Conservation (phyloP, 108 stramenopile species). For the Skeletonema costatum region DNA sequence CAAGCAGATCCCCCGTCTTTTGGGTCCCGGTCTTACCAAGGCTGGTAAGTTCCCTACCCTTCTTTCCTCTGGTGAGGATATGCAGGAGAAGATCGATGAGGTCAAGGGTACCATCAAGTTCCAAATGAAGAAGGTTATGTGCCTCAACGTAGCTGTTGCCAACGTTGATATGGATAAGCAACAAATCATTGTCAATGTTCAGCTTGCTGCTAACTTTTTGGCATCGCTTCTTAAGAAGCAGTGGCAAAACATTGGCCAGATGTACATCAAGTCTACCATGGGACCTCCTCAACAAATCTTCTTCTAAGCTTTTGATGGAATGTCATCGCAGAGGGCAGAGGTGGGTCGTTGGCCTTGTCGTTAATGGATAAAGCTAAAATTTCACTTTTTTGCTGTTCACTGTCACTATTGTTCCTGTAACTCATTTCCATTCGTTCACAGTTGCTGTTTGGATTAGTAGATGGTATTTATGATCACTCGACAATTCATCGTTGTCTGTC, state of each 20-base stretch:
- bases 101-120: slow-evolving; percentile 99
- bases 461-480: too few species aligned
- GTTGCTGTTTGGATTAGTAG: too few species aligned
- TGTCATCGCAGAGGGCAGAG: slow-evolving; percentile 4
- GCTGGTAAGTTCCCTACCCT: slow-evolving; percentile 99
- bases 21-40: slow-evolving; percentile 99
- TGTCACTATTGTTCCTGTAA: neutral
- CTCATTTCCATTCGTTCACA: neutral
- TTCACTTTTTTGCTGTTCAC: neutral
- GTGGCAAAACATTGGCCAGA: slow-evolving; percentile 99
- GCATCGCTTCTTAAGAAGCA: slow-evolving; percentile 99
- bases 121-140: slow-evolving; percentile 99
- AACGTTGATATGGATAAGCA: slow-evolving; percentile 91
- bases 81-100: slow-evolving; percentile 99
- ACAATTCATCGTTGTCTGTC: too few species aligned
- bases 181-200: slow-evolving; percentile 95
- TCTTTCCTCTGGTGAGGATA: slow-evolving; percentile 87
- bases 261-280: slow-evolving; percentile 99
- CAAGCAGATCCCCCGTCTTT: slow-evolving; percentile 99
- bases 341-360: slow-evolving; percentile 1
- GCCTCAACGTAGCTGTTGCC: slow-evolving; percentile 98
- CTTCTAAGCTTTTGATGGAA: slow-evolving; percentile 80
- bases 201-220: slow-evolving; percentile 98
- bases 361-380: slow-evolving; percentile 10
- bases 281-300: slow-evolving; percentile 98